Conservation (phyloP, 805 yeast species). For the Maudiozyma serrabonitensis region DNA sequence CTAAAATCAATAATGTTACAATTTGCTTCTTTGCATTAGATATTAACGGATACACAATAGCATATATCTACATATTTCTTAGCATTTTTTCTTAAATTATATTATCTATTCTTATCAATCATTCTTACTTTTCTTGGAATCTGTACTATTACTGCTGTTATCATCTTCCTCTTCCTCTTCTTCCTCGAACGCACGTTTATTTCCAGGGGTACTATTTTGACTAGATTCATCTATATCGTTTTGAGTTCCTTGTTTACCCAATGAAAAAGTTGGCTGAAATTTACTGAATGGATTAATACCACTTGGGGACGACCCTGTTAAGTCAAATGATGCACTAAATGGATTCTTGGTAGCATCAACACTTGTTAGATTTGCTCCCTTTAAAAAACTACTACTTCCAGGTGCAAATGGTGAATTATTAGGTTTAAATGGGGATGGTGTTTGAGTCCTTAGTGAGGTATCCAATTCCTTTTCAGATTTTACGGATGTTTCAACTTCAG, state of each 20-base stretch:
- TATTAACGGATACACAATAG: background rate
- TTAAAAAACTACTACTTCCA: background rate
- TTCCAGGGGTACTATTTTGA: background rate
- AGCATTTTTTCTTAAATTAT: background rate
- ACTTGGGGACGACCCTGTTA: conserved; percentile 1
- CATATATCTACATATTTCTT: background rate
- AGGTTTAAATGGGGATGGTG: background rate
- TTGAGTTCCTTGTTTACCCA: background rate
- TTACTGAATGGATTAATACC: conserved; percentile 1
- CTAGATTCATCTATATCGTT: background rate
- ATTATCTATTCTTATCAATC: background rate
- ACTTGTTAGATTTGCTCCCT: background rate
- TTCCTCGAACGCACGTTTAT: conserved; percentile 2
- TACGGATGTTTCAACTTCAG: background rate
- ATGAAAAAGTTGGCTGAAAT: conserved; percentile 5
- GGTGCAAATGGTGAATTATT: background rate
- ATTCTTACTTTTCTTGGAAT: background rate
- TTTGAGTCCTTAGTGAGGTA: background rate
- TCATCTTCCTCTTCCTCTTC: background rate
- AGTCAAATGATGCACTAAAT: background rate
- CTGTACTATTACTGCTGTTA: background rate
- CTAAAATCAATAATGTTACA: background rate
- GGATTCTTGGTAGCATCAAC: conserved; percentile 1
- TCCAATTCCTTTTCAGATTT: background rate
- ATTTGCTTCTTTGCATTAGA: background rate